Evolutionary conservation across 1,139 yeast species (phyloP).

Genomic region (Arxiozyma heterogenica): DNA sequence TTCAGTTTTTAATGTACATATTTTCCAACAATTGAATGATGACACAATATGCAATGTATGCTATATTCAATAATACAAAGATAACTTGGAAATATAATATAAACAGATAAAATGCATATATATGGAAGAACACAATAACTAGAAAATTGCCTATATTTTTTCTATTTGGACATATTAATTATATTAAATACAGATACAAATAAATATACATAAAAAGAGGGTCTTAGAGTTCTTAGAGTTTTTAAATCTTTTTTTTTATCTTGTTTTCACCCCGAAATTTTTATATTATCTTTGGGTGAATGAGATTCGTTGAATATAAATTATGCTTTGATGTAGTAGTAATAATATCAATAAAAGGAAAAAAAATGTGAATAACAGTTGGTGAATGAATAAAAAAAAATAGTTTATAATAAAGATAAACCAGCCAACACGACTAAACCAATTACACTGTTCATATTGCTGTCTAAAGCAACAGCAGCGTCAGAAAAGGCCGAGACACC

Average conservation of each 20-base stretch:
- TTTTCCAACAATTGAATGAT: too few relatives aligned
- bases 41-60: too few relatives aligned
- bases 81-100: neutral
- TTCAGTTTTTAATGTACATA: too few relatives aligned
- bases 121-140: neutral
- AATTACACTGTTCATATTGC: neutral
- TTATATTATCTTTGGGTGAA: neutral
- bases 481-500: conserved; percentile 2
- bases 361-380: too few relatives aligned
- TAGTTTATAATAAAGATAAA: conserved; percentile 1
- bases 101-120: too few relatives aligned
- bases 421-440: conserved; percentile 2
- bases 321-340: neutral
- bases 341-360: too few relatives aligned
- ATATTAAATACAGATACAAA: neutral
- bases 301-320: neutral
- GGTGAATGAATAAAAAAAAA: neutral
- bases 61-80: neutral
- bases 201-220: neutral
- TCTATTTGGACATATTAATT: neutral
- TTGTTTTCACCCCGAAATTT: too few relatives aligned
- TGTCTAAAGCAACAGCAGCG: neutral
- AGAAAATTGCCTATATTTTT: too few relatives aligned
- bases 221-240: neutral
- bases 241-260: too few relatives aligned